Conservation (phyloP, 1,284 basidiomycete genomes). For the Entoloma clypeatum region DNA sequence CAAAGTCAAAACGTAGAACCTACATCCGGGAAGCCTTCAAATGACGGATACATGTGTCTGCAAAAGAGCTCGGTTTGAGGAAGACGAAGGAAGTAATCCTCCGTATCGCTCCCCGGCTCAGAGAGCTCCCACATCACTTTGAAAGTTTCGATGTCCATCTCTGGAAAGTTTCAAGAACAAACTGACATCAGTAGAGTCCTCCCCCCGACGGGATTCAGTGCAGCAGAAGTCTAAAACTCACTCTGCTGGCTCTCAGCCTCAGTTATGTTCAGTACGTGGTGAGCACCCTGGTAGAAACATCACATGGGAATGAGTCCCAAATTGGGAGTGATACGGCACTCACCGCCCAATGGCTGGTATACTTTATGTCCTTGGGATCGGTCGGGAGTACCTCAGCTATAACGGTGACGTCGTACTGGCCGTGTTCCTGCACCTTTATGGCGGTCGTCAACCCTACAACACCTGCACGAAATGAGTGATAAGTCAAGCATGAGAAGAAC, state of each 20-base stretch:
- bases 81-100: slow-evolving; percentile 58
- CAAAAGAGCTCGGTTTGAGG: slow-evolving; percentile 58
- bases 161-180: slow-evolving; percentile 31
- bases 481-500: too few species aligned
- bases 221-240: slow-evolving; percentile 2
- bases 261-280: slow-evolving; percentile 18
- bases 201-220: neutral
- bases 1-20: slow-evolving; percentile 19
- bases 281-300: slow-evolving; percentile 16
- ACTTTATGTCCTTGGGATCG: slow-evolving; percentile 50
- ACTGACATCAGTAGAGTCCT: too few species aligned
- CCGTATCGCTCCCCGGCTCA: slow-evolving; percentile 45
- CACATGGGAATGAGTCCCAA: neutral
- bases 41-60: slow-evolving; percentile 36
- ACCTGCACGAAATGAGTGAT: slow-evolving; percentile 35
- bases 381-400: slow-evolving; percentile 57
- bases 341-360: slow-evolving; percentile 70
- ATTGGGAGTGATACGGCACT: slow-evolving; percentile 24
- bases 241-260: slow-evolving; percentile 22
- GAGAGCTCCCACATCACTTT: slow-evolving; percentile 68
- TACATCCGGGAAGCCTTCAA: slow-evolving; percentile 64
- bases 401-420: slow-evolving; percentile 53
- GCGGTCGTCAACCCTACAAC: slow-evolving; percentile 73
- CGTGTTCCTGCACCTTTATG: slow-evolving; percentile 56
- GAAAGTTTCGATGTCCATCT: slow-evolving; percentile 68